A percentile compares a stretch with the other conserved stretches of the same genome.
phyloP scores from a whole-genome alignment of 352 stramenopile species.

The Globisporangium cystogenes region DNA sequence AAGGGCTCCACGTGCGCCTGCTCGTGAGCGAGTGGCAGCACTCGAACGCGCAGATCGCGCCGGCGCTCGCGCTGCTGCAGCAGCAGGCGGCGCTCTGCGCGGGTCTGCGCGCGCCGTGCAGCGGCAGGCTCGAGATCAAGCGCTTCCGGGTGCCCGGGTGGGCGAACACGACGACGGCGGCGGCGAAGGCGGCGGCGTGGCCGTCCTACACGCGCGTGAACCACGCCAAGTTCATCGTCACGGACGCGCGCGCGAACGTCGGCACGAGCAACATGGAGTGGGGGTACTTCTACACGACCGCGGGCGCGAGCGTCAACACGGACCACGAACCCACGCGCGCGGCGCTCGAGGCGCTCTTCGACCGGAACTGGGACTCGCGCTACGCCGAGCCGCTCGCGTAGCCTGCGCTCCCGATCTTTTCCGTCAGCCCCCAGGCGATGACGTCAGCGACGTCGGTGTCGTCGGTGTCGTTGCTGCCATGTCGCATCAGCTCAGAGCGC shows the following conservation, averaged over 20 bases:
- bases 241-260: constrained; percentile 71
- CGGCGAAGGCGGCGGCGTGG: constrained; percentile 25
- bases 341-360: constrained; percentile 54
- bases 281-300: constrained; percentile 85
- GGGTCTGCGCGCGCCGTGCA: constrained; percentile 29
- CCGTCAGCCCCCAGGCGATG: too few species aligned
- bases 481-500: too few species aligned
- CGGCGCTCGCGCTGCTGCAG: constrained; percentile 38
- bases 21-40: constrained; percentile 80
- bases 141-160: constrained; percentile 73
- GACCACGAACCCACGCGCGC: constrained; percentile 47
- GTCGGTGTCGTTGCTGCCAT: too few species aligned
- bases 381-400: constrained; percentile 36
- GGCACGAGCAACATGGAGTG: constrained; percentile 86
- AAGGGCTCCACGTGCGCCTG: constrained; percentile 42
- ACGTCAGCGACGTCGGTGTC: too few species aligned
- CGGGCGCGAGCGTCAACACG: constrained; percentile 74
- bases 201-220: constrained; percentile 76
- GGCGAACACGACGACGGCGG: constrained; percentile 49
- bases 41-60: constrained; percentile 46
- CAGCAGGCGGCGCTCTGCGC: constrained; percentile 42
- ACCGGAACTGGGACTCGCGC: constrained; percentile 73
- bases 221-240: constrained; percentile 85
- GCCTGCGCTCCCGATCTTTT: neutral
- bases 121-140: constrained; percentile 57